phyloP scores from a whole-genome alignment of 352 stramenopile genomes.

The Globisporangium yorkense region DNA sequence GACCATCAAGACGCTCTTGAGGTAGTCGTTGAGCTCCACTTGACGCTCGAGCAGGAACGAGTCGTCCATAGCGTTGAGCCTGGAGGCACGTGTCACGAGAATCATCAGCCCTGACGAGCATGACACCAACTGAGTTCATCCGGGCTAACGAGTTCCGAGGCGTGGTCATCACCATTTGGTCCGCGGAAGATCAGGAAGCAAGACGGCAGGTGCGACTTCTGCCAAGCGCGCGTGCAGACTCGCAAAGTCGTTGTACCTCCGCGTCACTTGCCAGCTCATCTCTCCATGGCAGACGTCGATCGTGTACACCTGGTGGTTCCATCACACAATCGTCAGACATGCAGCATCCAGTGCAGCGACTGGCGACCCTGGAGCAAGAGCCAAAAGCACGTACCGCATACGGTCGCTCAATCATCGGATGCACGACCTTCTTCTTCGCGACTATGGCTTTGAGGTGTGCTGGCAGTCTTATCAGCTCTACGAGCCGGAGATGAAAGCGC shows the following conservation, averaged over 20 bases:
- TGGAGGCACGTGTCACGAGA: slow-evolving; percentile 5
- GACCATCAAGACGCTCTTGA: slow-evolving; percentile 40
- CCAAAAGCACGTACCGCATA: slow-evolving; percentile 20
- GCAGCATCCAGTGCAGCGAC: background rate
- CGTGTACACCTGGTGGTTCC: slow-evolving; percentile 29
- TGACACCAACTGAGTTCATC: background rate
- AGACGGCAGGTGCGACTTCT: background rate
- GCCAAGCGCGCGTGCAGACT: slow-evolving; percentile 25
- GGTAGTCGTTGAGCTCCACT: slow-evolving; percentile 36
- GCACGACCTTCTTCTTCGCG: slow-evolving; percentile 25
- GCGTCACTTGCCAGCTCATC: slow-evolving; percentile 35
- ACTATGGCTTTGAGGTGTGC: slow-evolving; percentile 19
- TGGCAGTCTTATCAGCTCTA: background rate
- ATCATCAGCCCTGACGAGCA: background rate
- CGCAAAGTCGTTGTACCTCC: slow-evolving; percentile 43
- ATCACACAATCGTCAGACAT: background rate
- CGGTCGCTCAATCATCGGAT: slow-evolving; percentile 33
- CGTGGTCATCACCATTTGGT: slow-evolving; percentile 25
- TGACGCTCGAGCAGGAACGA: slow-evolving; percentile 33
- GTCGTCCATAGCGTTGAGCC: slow-evolving; percentile 27
- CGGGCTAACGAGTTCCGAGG: background rate
- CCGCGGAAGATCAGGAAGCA: slow-evolving; percentile 29
- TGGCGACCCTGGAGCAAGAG: background rate
- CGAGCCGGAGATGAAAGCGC: slow-evolving; percentile 1
- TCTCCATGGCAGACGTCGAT: slow-evolving; percentile 31